Conservation (phyloP, 441 rosid species). For the Jatropha multifida region DNA sequence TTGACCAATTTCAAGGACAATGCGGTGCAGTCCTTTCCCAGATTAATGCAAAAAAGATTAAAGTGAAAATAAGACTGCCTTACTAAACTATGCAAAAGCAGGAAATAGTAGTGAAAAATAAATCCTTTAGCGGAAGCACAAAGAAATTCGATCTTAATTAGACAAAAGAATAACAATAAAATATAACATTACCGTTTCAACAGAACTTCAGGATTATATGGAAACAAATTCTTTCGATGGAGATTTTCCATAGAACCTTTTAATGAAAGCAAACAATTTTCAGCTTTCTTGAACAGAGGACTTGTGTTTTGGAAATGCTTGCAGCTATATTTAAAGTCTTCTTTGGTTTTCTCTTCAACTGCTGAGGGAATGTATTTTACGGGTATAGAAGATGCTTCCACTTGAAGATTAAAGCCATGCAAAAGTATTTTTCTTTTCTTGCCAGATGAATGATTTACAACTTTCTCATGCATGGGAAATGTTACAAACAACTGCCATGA, state of each 20-base stretch:
- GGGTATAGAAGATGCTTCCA: conserved; percentile 17
- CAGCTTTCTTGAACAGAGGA: conserved; percentile 52
- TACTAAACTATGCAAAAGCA: not conserved
- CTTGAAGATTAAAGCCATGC: conserved; percentile 32
- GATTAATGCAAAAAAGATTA: not conserved
- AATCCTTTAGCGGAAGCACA: not conserved
- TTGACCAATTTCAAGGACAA: conserved; percentile 5
- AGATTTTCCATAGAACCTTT: conserved; percentile 66
- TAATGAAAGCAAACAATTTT: conserved; percentile 70
- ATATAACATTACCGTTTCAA: conserved; percentile 56
- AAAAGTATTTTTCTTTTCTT: conserved; percentile 53
- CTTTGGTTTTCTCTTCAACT: conserved; percentile 20
- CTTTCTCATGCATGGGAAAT: conserved; percentile 37
- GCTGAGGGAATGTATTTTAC: conserved; percentile 17
- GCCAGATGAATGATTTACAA: conserved; percentile 30
- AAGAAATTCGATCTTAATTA: not conserved
- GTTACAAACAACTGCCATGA: conserved; percentile 60
- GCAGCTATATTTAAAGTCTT: conserved; percentile 10
- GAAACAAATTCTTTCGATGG: conserved; percentile 67
- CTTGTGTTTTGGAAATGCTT: conserved; percentile 20
- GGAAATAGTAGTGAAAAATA: not conserved
- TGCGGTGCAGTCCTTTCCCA: not conserved
- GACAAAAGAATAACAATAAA: not conserved
- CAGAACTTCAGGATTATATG: conserved; percentile 80
- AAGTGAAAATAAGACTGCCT: not conserved